These are phyloP conservation scores for Pinus tabuliformis DNA, from an alignment of 75 land plant genomes.

Conservation along the genomic window DNA sequence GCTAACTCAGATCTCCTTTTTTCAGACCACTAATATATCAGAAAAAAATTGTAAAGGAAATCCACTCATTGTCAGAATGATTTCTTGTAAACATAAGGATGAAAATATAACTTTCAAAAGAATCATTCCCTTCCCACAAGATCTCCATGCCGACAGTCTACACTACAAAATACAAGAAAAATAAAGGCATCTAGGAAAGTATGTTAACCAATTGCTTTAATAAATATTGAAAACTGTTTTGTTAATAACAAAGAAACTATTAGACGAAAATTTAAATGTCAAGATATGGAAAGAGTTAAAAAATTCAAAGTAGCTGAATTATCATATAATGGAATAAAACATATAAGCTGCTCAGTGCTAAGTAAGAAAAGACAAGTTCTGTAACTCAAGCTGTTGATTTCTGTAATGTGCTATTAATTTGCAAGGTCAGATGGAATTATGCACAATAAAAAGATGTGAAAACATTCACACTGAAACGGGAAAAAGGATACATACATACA, in stretches of 20 bases:
- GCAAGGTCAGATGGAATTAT: neutral
- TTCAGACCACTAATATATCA: constrained; percentile 83
- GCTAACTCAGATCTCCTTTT: constrained; percentile 85
- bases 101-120: neutral
- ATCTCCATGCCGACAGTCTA: neutral
- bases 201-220: neutral
- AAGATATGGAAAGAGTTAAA: neutral
- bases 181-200: neutral
- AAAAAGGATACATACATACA: too few relatives aligned
- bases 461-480: too few relatives aligned
- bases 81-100: constrained; percentile 1
- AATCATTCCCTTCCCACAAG: neutral
- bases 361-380: neutral
- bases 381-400: neutral
- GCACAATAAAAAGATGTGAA: too few relatives aligned
- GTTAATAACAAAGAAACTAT: neutral
- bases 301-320: neutral
- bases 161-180: neutral
- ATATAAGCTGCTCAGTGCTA: neutral
- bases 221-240: neutral
- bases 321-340: neutral
- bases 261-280: neutral
- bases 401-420: neutral
- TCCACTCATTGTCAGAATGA: neutral
- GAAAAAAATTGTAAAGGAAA: neutral